Percentiles rank a stretch among this genome's conserved stretches.
Conservation (phyloP, 768 basidiomycete species). For the Leccinum ochraceum region DNA sequence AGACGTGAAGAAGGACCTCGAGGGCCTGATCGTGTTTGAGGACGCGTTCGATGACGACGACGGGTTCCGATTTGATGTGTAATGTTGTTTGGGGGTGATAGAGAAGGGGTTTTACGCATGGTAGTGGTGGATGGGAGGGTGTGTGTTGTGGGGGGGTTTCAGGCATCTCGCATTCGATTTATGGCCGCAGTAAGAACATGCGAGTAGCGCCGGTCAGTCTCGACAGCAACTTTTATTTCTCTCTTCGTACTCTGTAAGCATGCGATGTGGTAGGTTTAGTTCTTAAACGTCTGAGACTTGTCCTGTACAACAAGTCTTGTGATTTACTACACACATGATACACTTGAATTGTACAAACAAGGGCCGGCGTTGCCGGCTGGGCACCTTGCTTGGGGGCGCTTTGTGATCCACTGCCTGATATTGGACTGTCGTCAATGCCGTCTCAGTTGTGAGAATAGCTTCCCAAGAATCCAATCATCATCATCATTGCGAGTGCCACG, state of each 20-base stretch:
- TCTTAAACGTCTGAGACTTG: background rate
- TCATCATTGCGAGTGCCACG: too few species aligned
- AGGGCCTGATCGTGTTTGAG: slow-evolving; percentile 32
- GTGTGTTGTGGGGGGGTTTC: background rate
- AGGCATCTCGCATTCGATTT: slow-evolving; percentile 12
- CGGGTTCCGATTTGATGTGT: slow-evolving; percentile 33
- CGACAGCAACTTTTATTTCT: slow-evolving; percentile 1
- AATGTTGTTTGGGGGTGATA: background rate
- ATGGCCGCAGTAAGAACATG: slow-evolving; percentile 15
- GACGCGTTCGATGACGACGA: slow-evolving; percentile 30
- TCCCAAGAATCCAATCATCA: too few species aligned
- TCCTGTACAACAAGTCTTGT: background rate
- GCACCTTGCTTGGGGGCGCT: too few species aligned
- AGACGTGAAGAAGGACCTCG: slow-evolving; percentile 34
- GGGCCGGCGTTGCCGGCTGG: too few species aligned
- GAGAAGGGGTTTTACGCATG: background rate
- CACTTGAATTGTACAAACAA: background rate
- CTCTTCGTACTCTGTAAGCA: slow-evolving; percentile 6
- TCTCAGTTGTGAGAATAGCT: too few species aligned
- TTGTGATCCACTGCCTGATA: too few species aligned
- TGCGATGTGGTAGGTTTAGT: slow-evolving; percentile 1
- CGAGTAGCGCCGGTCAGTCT: slow-evolving; percentile 3
- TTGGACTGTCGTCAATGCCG: too few species aligned
- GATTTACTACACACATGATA: background rate
- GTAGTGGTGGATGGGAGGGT: background rate